Evolutionary conservation across 495 filamentous ascomycete genomes (phyloP), one percentile per base, ranked within the genome.

Genomic region (Daldinia loculata): DNA sequence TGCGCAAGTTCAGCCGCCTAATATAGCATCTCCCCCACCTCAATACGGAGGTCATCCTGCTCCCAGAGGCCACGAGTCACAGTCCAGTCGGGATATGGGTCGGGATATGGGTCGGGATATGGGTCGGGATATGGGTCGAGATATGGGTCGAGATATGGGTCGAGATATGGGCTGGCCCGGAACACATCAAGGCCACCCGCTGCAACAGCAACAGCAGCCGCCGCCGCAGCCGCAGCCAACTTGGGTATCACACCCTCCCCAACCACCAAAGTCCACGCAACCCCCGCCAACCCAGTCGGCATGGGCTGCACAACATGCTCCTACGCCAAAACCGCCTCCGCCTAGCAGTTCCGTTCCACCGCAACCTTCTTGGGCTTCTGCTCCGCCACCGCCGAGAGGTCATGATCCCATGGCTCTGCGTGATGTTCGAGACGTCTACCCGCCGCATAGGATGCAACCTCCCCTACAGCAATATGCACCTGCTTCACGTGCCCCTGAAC

Each of bases 221-320:
- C 74, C 36, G 43, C 74, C 32, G 74, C 80, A 80, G 66, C 76
- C 53, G 15, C 69, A 66, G 26, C 58, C 65, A 39, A 39, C 65
- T 24, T 77, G 75, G 59, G 63, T 77, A 6, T 74, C 80, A 1
- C 82, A 82, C 41, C 78, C 79, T 55, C 73, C 75, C 32, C 75
- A 75, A 12, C 78, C 79, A 4, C 76, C 82, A 8, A 83, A 83
- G 66, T 51, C 78, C 7, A 73, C 74, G 22, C 80, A 83, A 63
- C 75, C 78, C 3, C 76, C 76, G 24, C 77, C 79, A 8, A 61
- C 77, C 6, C 77, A 79, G 36, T 78, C 82, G 3, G 77, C 81
- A 12, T 85, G 83, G 83, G 82, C 71, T 6, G 75, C 76, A 8
- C 82, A 84, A 53, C 81, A 83, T 45, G 80, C 77, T 15, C 75